Base-by-base conservation (phyloP, 352 stramenopile genomes). In the Globisporangium apiculatum region DNA sequence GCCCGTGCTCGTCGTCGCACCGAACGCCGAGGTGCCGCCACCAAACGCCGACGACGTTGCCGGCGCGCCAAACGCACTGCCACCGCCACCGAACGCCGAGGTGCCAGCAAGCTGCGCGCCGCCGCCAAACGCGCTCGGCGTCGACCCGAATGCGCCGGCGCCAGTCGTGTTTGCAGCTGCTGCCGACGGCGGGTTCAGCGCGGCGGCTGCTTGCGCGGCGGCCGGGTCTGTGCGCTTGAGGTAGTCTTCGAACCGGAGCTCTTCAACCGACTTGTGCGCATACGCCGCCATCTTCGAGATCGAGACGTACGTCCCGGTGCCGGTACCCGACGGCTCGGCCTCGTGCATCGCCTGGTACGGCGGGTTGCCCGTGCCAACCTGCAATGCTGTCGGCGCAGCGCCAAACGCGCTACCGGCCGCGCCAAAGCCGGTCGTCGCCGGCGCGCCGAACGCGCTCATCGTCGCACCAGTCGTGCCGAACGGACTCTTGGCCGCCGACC, bases 311-410 rank as follows among this genome's bases (percentile, higher is more conserved):
- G 83, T 86, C 50, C 69, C 76, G 10, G 66, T 83, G 17, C 68
- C 74, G 18, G 68, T 80, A 57, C 79, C 82, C 49, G 71, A 81
- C 14, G 72, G 71, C 50, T 91, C 82, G 41, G 79, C 69, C 57
- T 88, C 83, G 7, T 72, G 72, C 42, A 81, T 88, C 12, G 69
- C 43, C 49, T 89, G 72, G 64, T 92, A 95, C 35, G 83, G 65
- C 12, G 85, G 81, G 17, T 71, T 66, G 42, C 85, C 85, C 2
- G 85, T 94, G 43, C 85, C 85, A 15, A 91, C 83, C 57, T 89
- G 82, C 38, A 66, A 61, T 37, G 62, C 59, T 9, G 51, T 51
- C 48, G 67, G 49, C 10, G 69, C 69, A 17, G 67, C 58, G 3
- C 75, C 75, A 60, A 85, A 85, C 0, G 48, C 64, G 14, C 69